These are phyloP conservation scores for Kurtzmaniella cleridarum DNA, from an alignment of 805 yeast genomes.

Conservation along the genomic window DNA sequence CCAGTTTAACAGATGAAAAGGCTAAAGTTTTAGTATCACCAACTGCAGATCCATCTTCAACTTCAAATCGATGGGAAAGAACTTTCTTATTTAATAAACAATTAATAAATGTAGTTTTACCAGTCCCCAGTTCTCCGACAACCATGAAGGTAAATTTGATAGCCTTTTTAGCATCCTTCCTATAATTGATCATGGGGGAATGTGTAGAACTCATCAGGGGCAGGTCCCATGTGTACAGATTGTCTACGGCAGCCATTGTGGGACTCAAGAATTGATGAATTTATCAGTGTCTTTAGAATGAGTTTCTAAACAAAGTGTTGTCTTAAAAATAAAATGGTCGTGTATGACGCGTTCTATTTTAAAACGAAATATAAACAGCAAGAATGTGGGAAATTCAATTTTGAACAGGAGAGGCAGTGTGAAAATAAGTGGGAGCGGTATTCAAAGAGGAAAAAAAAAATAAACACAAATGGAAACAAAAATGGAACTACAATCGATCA, in stretches of 20 bases:
- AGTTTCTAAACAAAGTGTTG: background rate
- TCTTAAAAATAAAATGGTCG: background rate
- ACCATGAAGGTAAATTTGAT: slow-evolving; percentile 69
- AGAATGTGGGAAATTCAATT: no score
- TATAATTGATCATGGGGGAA: slow-evolving; percentile 45
- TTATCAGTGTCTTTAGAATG: background rate
- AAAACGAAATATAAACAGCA: no score
- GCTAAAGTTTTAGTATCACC: slow-evolving; percentile 47
- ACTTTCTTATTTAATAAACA: slow-evolving; percentile 59
- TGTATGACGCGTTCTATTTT: no score
- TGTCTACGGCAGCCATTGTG: slow-evolving; percentile 1
- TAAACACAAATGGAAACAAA: no score
- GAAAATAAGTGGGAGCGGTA: no score
- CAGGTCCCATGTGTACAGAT: slow-evolving; percentile 18
- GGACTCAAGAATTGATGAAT: background rate
- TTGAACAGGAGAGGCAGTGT: no score
- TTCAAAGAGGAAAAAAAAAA: no score
- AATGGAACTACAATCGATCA: no score
- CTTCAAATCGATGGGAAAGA: slow-evolving; percentile 52
- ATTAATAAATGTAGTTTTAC: slow-evolving; percentile 73
- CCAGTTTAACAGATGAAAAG: slow-evolving; percentile 53
- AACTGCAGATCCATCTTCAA: slow-evolving; percentile 9
- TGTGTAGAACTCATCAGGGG: slow-evolving; percentile 16
- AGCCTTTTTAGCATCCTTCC: slow-evolving; percentile 68
- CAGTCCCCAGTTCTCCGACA: slow-evolving; percentile 71